phyloP scores from a whole-genome alignment of 108 stramenopile species.

The Cyclotella atomus region DNA sequence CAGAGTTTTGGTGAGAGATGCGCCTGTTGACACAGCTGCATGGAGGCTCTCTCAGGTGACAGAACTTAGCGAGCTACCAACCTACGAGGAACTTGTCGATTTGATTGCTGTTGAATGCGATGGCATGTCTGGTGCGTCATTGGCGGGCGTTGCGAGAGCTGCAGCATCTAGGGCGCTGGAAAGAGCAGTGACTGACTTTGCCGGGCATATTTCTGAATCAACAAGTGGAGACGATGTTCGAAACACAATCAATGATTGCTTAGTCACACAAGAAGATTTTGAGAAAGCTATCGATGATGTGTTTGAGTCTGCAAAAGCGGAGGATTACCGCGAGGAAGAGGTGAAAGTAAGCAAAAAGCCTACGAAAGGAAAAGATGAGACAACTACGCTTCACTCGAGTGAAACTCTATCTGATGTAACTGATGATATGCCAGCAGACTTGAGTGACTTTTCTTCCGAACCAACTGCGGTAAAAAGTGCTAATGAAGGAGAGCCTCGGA shows the following conservation, averaged over 20 bases:
- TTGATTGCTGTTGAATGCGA: conserved; percentile 69
- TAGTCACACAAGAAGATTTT: conserved; percentile 72
- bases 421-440: no score
- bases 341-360: not conserved
- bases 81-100: conserved; percentile 66
- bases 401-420: no score
- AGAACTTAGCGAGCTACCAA: conserved; percentile 26
- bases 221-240: conserved; percentile 13
- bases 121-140: conserved; percentile 79
- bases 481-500: not conserved
- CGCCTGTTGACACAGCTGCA: conserved; percentile 65
- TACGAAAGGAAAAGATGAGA: not conserved
- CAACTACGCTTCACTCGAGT: no score
- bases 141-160: conserved; percentile 81
- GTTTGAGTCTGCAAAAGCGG: conserved; percentile 29
- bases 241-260: conserved; percentile 64
- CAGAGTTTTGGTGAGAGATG: conserved; percentile 72
- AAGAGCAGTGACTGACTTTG: conserved; percentile 70
- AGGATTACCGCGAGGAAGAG: not conserved
- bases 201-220: conserved; percentile 24
- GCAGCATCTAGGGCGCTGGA: conserved; percentile 83
- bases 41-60: conserved; percentile 13
- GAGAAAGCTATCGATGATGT: conserved; percentile 77
- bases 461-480: not conserved
- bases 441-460: no score